A percentile compares a stretch with the other conserved stretches of the same genome.
These are phyloP conservation scores for Nicotiana otophora DNA, from an alignment of 257 asterid species.

Conservation along the genomic window DNA sequence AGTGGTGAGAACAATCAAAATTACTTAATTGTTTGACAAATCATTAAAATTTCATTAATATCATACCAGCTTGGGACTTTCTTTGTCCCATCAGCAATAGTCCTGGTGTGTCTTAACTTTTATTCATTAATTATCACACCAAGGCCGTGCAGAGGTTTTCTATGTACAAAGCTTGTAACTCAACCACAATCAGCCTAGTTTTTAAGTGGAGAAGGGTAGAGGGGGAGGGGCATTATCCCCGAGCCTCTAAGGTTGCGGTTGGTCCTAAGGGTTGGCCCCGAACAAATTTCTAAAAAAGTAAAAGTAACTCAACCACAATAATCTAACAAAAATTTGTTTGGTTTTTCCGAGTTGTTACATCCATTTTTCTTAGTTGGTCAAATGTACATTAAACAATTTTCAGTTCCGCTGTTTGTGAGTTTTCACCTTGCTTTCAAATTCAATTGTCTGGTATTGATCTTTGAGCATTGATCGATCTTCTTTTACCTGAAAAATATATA, in stretches of 20 bases:
- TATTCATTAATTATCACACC: neutral
- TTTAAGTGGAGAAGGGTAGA: too few species aligned
- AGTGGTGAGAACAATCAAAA: conserved; percentile 50
- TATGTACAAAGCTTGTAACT: neutral
- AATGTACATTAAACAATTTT: neutral
- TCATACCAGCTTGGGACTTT: neutral
- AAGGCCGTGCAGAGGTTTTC: neutral
- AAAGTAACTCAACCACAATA: neutral
- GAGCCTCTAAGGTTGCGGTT: too few species aligned
- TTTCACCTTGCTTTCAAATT: conserved; percentile 5
- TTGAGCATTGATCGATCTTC: neutral
- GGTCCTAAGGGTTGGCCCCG: too few species aligned
- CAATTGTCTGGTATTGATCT: neutral
- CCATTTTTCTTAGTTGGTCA: neutral
- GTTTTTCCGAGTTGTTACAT: neutral
- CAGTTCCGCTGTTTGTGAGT: neutral
- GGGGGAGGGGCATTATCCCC: too few species aligned
- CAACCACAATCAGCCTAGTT: neutral
- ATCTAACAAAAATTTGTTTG: neutral
- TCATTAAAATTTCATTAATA: neutral
- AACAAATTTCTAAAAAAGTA: too few species aligned
- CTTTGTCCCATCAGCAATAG: neutral
- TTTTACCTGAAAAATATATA: neutral
- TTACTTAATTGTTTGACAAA: neutral
- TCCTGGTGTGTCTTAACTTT: neutral